phyloP scores from a whole-genome alignment of 2,329 filamentous ascomycete species.

The Zymoseptoria pseudotritici region DNA sequence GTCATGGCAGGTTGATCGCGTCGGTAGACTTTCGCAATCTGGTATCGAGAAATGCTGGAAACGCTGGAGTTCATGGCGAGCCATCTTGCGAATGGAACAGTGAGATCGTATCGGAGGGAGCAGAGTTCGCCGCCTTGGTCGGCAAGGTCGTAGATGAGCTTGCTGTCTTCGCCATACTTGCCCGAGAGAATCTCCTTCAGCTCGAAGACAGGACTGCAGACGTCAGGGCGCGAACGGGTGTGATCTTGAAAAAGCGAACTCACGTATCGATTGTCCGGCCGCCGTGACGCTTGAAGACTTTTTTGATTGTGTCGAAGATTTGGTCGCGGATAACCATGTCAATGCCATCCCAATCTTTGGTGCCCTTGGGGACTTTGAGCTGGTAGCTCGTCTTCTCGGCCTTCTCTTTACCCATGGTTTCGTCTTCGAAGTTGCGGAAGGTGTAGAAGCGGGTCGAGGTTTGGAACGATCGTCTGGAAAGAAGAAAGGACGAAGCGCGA shows the following conservation, averaged over 20 bases:
- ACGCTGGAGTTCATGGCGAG: conserved; percentile 82
- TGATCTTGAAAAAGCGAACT: conserved; percentile 12
- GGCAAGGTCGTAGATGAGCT: conserved; percentile 83
- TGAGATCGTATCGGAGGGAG: conserved; percentile 79
- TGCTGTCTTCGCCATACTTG: conserved; percentile 88
- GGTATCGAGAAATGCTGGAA: conserved; percentile 83
- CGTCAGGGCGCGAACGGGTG: conserved; percentile 6
- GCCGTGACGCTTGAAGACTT: conserved; percentile 78
- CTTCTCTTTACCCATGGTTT: conserved; percentile 40
- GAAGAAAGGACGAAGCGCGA: not conserved
- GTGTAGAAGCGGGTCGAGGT: not conserved
- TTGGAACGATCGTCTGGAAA: not conserved
- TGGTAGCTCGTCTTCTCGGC: conserved; percentile 41
- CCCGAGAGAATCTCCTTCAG: conserved; percentile 77
- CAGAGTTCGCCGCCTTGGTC: conserved; percentile 83
- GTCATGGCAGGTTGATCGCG: conserved; percentile 78
- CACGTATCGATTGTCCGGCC: conserved; percentile 71
- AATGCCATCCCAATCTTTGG: conserved; percentile 74
- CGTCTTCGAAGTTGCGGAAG: not conserved
- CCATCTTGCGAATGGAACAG: conserved; percentile 85
- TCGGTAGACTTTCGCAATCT: conserved; percentile 87
- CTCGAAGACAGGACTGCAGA: conserved; percentile 63
- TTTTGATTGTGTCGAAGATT: conserved; percentile 68
- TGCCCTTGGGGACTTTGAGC: conserved; percentile 86
- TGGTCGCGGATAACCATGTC: conserved; percentile 75